These are phyloP conservation scores for Infundibulicybe gibba DNA, from an alignment of 768 basidiomycete species.

Conservation along the genomic window DNA sequence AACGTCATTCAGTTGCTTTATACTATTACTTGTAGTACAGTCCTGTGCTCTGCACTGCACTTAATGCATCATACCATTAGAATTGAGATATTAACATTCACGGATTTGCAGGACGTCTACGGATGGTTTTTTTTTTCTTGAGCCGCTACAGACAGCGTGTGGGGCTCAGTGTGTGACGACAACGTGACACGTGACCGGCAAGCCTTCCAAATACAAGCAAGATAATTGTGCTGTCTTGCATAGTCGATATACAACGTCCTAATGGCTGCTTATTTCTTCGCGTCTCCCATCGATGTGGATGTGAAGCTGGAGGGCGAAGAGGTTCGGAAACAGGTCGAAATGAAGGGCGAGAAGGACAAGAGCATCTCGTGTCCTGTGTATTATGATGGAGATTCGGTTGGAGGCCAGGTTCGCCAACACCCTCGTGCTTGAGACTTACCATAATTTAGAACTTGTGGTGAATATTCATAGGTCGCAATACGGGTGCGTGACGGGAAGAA, in stretches of 20 bases:
- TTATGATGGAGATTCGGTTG: slow-evolving; percentile 92
- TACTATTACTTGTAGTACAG: too few species aligned
- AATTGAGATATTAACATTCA: too few species aligned
- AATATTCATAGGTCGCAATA: slow-evolving; percentile 61
- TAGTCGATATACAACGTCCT: neutral
- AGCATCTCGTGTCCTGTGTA: slow-evolving; percentile 85
- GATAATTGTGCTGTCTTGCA: too few species aligned
- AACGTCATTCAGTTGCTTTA: too few species aligned
- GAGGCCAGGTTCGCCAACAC: slow-evolving; percentile 63
- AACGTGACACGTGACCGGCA: too few species aligned
- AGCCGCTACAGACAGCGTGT: too few species aligned
- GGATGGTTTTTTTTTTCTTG: too few species aligned
- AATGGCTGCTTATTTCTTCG: slow-evolving; percentile 92
- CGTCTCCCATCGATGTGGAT: slow-evolving; percentile 88
- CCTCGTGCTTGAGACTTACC: neutral
- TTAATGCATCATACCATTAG: too few species aligned
- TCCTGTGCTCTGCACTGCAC: too few species aligned
- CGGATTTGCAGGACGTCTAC: too few species aligned
- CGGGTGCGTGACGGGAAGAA: slow-evolving; percentile 95
- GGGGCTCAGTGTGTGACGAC: too few species aligned
- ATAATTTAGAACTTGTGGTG: slow-evolving; percentile 1
- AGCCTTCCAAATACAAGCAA: too few species aligned
- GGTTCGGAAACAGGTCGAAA: slow-evolving; percentile 81
- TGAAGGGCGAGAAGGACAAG: slow-evolving; percentile 88
- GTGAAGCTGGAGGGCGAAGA: slow-evolving; percentile 87